These are phyloP conservation scores for Microstegium vimineum DNA, from an alignment of 176 grass and related monocot species.

Conservation along the genomic window DNA sequence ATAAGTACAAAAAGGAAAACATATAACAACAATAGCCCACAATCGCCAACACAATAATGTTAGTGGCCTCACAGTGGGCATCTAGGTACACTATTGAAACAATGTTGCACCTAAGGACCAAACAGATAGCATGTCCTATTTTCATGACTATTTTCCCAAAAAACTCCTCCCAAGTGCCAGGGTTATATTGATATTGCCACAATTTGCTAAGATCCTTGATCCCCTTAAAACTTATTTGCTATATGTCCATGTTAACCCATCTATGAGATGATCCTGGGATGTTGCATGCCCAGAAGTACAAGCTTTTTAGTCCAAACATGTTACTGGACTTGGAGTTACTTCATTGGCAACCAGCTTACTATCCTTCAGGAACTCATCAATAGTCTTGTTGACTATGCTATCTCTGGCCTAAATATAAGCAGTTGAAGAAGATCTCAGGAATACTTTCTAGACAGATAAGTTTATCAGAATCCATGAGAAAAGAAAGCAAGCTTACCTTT, in stretches of 20 bases:
- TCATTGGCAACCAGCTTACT: not conserved
- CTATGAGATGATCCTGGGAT: not conserved
- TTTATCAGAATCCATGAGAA: not conserved
- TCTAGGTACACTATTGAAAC: not conserved
- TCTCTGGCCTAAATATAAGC: constrained; percentile 33
- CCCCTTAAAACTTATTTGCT: not conserved
- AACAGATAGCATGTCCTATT: not conserved
- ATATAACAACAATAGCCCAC: too few relatives aligned
- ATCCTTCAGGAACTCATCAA: constrained; percentile 29
- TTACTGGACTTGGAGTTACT: not conserved
- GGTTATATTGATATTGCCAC: too few relatives aligned
- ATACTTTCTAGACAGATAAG: not conserved
- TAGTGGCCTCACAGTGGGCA: not conserved
- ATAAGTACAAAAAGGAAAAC: too few relatives aligned
- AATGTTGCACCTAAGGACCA: not conserved
- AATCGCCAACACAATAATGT: not conserved
- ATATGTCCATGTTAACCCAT: not conserved
- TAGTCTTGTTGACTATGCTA: constrained; percentile 38
- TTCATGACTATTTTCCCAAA: not conserved
- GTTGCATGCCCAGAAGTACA: not conserved
- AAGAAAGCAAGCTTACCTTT: constrained; percentile 51
- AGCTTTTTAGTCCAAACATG: not conserved
- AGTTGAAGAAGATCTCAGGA: constrained; percentile 6
- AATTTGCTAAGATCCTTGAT: not conserved
- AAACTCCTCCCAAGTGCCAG: too few relatives aligned